phyloP scores from a whole-genome alignment of 495 filamentous ascomycete species.

The Glonium stellatum region DNA sequence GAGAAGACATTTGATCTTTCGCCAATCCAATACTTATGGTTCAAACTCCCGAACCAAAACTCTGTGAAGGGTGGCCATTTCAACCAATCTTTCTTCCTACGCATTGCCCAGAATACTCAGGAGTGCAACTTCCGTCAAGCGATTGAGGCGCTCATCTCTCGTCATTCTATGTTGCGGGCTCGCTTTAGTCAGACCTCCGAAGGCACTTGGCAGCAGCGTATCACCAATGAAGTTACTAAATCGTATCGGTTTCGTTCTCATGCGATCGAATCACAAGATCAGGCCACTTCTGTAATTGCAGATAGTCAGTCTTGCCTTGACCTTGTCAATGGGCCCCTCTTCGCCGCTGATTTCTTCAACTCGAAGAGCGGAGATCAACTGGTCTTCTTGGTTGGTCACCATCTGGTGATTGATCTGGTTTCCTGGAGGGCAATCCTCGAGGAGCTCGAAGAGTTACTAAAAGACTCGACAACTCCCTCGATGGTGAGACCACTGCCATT shows the following conservation, averaged over 20 bases:
- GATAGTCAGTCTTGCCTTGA: background rate
- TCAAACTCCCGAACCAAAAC: constrained; percentile 16
- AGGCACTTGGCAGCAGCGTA: constrained; percentile 20
- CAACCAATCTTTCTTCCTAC: constrained; percentile 28
- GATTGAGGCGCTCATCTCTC: constrained; percentile 16
- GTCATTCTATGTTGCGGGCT: constrained; percentile 32
- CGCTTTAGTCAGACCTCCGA: constrained; percentile 12
- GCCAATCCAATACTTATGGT: constrained; percentile 28
- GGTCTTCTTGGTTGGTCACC: constrained; percentile 23
- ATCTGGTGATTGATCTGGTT: constrained; percentile 29
- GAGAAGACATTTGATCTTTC: constrained; percentile 22
- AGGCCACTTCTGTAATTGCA: background rate
- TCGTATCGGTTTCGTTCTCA: constrained; percentile 19
- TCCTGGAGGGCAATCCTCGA: constrained; percentile 27
- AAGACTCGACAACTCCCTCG: background rate
- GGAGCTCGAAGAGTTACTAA: constrained; percentile 26
- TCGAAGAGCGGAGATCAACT: constrained; percentile 1
- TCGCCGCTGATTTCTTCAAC: background rate
- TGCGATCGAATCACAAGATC: background rate
- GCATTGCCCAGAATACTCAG: constrained; percentile 6
- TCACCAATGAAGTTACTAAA: constrained; percentile 20
- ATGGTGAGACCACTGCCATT: constrained; percentile 18
- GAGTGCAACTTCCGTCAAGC: constrained; percentile 9
- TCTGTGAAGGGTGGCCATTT: constrained; percentile 11
- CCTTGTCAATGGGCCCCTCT: background rate